Evolutionary conservation across 1,139 yeast genomes (phyloP), one percentile per base, ranked within the genome.

Genomic region (Scheffersomyces cryptocercus): DNA sequence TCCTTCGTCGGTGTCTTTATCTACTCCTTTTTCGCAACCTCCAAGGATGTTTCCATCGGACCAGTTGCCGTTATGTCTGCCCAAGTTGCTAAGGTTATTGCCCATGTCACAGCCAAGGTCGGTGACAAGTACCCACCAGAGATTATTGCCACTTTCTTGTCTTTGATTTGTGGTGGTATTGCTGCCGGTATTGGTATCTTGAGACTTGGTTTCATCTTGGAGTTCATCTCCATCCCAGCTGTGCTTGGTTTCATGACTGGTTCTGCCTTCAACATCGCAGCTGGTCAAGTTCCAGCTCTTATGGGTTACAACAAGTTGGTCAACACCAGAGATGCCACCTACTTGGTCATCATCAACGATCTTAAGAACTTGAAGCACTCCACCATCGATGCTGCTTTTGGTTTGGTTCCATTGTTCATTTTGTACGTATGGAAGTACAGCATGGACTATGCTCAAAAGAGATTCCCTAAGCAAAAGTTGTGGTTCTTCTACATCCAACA

Each of bases 61-160:
- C 97, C 98, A 5, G 98, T 91, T 33, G 98, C 98, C 2, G 97
- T 91, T 48, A 90, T 91, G 97, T 88, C 96, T 11, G 65, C 83
- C 52, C 91, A 90, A 63, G 90, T 88, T 28, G 82, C 91, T 38
- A 88, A 85, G 61, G 91, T 88, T 40, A 77, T 90, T 44, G 78
- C 80, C 29, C 73, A 75, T 42, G 95, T 90, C 10, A 79, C 80
- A 48, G 54, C 42, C 5, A 54, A 61, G 42, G 56, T 43, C 35
- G 73, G 68, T 29, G 73, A 64, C 36, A 69, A 70, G 49, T 77
- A 77, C 52, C 56, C 76, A 7, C 82, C 80, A 4, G 84, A 88
- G 0, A 79, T 77, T 41, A 86, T 91, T 60, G 97, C 96, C 9
- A 87, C 96, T 1, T 78, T 84, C 37, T 68, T 91, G 46, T 81